Evolutionary conservation across 2,329 filamentous ascomycete species (phyloP), one percentile per base, ranked within the genome.

Genomic region (Stylonectria norvegica): DNA sequence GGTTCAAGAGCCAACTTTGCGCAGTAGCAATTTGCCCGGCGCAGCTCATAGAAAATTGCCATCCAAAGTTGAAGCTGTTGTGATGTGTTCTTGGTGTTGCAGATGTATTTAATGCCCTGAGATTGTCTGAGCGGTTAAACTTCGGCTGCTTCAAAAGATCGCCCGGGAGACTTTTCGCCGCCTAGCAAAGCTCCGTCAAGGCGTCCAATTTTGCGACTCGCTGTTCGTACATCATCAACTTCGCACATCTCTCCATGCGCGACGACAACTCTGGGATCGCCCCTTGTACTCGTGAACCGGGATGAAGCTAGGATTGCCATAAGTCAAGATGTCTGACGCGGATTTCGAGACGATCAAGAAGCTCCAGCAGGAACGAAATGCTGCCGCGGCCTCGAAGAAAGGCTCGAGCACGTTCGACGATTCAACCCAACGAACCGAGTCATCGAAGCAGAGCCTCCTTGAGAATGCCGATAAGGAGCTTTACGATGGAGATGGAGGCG

Each of bases 301-400:
- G 65, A 68, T 68, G 66, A 69, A 60, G 63, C 58, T 51, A 53
- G 55, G 49, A 50, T 42, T 52, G 41, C 40, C 46, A 48, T 65
- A 59, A 65, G 52, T 50, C 65, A 76, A 64, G 56, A 83, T 84
- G 79, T 82, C 79, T 69, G 78, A 83, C 72, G 84, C 86, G 68
- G 89, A 94, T 68, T 93, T 95, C 69, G 87, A 93, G 63, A 78
- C 83, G 60, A 86, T 95, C 68, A 83, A 83, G 70, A 85, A 83
- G 75, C 84, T 91, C 63, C 89, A 95, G 75, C 84, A 86, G 68
- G 89, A 95, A 85, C 88, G 90, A 65, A 95, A 95, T 69, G 85
- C 85, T 65, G 76, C 79, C 58, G 78, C 85, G 57, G 80, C 83
- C 59, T 76, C 75, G 50, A 93, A 88, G 74, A 90, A 90, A 73